Percentiles rank a stretch among this genome's conserved stretches.
Conservation (phyloP, 176 grass and related monocot species). For the Canna indica region DNA sequence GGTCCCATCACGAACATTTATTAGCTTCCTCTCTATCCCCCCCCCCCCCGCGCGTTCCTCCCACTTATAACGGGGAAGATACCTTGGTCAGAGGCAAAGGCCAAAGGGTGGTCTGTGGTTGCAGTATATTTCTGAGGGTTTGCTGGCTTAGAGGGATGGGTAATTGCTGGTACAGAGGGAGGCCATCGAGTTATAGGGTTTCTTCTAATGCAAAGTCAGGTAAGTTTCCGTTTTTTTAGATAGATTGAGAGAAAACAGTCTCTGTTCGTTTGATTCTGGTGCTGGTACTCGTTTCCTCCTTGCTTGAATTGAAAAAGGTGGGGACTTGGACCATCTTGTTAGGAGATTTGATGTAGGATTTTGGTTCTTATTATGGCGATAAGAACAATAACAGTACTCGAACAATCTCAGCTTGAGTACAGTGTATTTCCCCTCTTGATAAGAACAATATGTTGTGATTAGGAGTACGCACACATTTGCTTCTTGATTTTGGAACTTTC, state of each 20-base stretch:
- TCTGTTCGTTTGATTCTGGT: too few relatives aligned
- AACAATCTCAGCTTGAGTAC: too few relatives aligned
- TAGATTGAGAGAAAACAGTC: too few relatives aligned
- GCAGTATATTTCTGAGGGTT: background rate
- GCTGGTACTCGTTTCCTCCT: background rate
- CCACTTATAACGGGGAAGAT: background rate
- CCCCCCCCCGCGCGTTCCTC: background rate
- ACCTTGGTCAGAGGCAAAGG: background rate
- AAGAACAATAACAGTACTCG: too few relatives aligned
- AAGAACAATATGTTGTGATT: background rate
- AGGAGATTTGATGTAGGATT: background rate
- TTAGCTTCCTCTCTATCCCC: background rate
- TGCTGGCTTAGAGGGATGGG: background rate
- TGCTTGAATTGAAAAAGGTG: background rate
- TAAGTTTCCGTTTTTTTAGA: background rate
- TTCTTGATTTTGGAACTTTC: background rate
- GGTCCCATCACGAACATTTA: background rate
- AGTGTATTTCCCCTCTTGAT: too few relatives aligned
- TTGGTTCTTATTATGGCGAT: background rate
- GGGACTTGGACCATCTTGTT: background rate
- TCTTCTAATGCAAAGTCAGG: slow-evolving; percentile 15
- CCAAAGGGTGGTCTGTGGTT: background rate
- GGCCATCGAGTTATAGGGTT: background rate
- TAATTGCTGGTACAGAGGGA: slow-evolving; percentile 7
- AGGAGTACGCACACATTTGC: background rate